Conservation (phyloP, 176 grass and related monocot species). For the Areca catechu region DNA sequence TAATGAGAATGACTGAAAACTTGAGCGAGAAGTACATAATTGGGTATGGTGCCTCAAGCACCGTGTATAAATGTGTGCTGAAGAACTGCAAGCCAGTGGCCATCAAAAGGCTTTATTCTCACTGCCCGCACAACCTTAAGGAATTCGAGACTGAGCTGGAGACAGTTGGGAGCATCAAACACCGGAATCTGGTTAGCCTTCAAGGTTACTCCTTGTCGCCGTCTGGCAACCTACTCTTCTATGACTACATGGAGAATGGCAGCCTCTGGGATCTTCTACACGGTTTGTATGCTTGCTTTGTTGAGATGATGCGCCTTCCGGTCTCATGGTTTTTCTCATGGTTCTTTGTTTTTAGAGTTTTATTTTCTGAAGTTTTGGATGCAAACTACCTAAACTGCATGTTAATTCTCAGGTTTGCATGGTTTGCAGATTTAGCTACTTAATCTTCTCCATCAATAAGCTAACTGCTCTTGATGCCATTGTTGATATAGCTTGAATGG, state of each 20-base stretch:
- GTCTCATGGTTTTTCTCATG: no score
- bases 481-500: no score
- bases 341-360: no score
- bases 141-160: constrained; percentile 89
- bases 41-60: constrained; percentile 87
- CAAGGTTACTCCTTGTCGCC: constrained; percentile 90
- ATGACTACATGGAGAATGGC: constrained; percentile 91
- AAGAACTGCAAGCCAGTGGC: constrained; percentile 82
- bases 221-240: constrained; percentile 80
- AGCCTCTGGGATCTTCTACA: constrained; percentile 95
- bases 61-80: constrained; percentile 81
- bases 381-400: no score
- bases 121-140: constrained; percentile 65
- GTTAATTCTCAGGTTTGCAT: not conserved
- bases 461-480: no score
- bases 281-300: constrained; percentile 31
- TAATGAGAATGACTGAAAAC: constrained; percentile 94
- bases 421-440: not conserved
- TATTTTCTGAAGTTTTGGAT: no score
- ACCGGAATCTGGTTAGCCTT: constrained; percentile 77
- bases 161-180: constrained; percentile 89
- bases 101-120: constrained; percentile 73
- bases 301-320: no score
- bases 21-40: constrained; percentile 93
- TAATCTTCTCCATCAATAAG: no score